phyloP scores from a whole-genome alignment of 2,329 filamentous ascomycete genomes.

The Talaromyces sp. region DNA sequence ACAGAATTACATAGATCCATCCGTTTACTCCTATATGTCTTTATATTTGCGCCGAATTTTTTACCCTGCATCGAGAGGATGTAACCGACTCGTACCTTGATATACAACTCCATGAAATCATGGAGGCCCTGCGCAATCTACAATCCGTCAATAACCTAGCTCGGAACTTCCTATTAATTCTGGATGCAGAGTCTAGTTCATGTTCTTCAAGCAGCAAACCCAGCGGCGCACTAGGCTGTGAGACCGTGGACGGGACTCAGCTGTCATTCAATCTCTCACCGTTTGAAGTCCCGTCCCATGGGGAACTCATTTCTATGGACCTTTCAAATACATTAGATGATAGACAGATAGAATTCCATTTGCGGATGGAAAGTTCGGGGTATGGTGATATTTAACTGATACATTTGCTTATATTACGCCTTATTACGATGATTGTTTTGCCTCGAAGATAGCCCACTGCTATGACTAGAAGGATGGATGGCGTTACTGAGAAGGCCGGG shows the following conservation, averaged over 20 bases:
- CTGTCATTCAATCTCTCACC: neutral
- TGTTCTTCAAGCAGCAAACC: neutral
- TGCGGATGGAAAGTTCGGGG: neutral
- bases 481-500: neutral
- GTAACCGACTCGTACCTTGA: neutral
- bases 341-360: neutral
- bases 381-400: neutral
- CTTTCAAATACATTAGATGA: neutral
- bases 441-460: neutral
- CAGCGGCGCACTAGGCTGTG: neutral
- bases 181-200: neutral
- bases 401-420: neutral
- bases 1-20: constrained; percentile 3
- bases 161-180: neutral
- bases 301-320: neutral
- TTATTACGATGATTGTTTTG: neutral
- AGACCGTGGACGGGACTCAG: neutral
- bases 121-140: constrained; percentile 8
- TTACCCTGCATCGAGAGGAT: neutral
- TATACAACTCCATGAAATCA: constrained; percentile 5
- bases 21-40: constrained; percentile 14
- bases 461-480: neutral
- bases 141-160: constrained; percentile 12
- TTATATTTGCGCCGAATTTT: constrained; percentile 14
- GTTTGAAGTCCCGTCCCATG: neutral